Evolutionary conservation across 1,284 basidiomycete species (phyloP).

Genomic region (Sporisorium iseilematis-ciliati): DNA sequence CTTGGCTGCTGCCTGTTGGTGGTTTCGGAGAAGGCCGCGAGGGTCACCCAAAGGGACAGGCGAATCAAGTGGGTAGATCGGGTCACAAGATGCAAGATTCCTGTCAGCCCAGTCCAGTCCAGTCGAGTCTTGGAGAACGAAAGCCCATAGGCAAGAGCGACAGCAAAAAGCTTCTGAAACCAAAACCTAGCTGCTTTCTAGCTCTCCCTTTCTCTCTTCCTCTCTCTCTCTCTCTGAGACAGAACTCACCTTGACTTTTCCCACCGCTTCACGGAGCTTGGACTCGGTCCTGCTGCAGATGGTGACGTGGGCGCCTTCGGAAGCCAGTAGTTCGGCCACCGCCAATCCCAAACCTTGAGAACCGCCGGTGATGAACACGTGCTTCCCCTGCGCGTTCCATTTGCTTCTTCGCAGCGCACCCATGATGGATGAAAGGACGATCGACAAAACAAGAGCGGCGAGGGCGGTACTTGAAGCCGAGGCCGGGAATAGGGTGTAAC

Average conservation of each 20-base stretch:
- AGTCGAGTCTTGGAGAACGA: no score
- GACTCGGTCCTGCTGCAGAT: slow-evolving; percentile 81
- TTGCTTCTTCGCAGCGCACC: slow-evolving; percentile 25
- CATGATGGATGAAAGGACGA: slow-evolving; percentile 42
- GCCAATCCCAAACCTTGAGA: slow-evolving; percentile 82
- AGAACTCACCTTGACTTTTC: slow-evolving; percentile 75
- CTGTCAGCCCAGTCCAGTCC: no score
- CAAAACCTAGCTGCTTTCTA: no score
- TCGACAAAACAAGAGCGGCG: slow-evolving; percentile 14
- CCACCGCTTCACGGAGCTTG: slow-evolving; percentile 76
- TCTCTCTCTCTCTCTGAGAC: no score
- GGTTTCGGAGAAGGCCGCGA: slow-evolving; percentile 4
- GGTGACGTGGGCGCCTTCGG: slow-evolving; percentile 81
- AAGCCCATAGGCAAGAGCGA: no score
- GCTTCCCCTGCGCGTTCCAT: slow-evolving; percentile 43
- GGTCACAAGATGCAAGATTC: not conserved
- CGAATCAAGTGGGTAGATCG: not conserved
- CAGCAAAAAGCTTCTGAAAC: no score
- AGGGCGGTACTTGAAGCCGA: slow-evolving; percentile 15
- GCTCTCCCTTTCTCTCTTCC: no score
- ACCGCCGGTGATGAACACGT: slow-evolving; percentile 79
- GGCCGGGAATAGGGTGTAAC: slow-evolving; percentile 5
- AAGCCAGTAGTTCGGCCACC: slow-evolving; percentile 78
- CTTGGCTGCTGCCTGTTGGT: slow-evolving; percentile 27
- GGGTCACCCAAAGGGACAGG: not conserved